Conservation (phyloP, 2,329 filamentous ascomycete genomes). For the Exophiala spinifera region DNA sequence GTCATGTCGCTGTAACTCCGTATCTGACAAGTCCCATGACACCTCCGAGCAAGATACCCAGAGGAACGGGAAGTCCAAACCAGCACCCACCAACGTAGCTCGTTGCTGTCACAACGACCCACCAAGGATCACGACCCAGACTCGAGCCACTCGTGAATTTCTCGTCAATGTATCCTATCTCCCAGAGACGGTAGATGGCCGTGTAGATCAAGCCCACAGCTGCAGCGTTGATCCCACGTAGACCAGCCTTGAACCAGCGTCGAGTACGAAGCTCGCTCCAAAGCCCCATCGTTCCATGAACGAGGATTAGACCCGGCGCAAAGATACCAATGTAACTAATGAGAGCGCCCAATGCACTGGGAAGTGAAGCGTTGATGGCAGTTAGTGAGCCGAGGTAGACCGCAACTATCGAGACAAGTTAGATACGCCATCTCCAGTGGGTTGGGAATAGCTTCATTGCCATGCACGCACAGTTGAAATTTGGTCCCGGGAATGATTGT, state of each 20-base stretch:
- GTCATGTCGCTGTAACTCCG: constrained; percentile 31
- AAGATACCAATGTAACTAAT: constrained; percentile 50
- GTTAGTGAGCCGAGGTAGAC: constrained; percentile 57
- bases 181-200: constrained; percentile 62
- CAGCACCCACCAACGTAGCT: constrained; percentile 49
- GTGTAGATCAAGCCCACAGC: constrained; percentile 63
- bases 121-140: constrained; percentile 60
- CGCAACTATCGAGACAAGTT: constrained; percentile 37
- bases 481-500: constrained; percentile 65
- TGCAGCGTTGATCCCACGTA: constrained; percentile 58
- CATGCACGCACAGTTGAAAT: constrained; percentile 35
- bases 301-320: constrained; percentile 36
- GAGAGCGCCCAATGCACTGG: constrained; percentile 47
- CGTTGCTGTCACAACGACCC: constrained; percentile 58
- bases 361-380: constrained; percentile 33
- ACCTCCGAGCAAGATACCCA: constrained; percentile 47
- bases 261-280: constrained; percentile 52
- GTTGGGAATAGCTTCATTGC: neutral
- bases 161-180: constrained; percentile 58
- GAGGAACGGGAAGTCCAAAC: constrained; percentile 45
- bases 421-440: no score
- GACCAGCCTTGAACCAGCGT: constrained; percentile 47
- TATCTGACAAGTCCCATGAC: constrained; percentile 49
- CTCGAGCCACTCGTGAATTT: constrained; percentile 50
- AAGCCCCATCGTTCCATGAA: constrained; percentile 28